Evolutionary conservation across 805 yeast species (phyloP).

Genomic region (Ogataea angusta): DNA sequence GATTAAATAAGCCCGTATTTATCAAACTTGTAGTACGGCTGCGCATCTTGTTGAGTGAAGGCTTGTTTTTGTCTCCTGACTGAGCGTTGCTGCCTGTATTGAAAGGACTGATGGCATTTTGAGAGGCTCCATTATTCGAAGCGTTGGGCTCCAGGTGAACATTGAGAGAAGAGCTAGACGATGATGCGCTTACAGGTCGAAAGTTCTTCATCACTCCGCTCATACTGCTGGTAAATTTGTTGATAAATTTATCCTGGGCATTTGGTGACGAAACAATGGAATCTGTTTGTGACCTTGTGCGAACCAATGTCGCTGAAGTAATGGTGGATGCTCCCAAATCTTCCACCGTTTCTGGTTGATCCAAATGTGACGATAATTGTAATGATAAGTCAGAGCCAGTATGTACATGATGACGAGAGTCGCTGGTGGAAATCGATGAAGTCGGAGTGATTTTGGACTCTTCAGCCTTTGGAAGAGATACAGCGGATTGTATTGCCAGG

Average conservation of each 20-base stretch:
- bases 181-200: slow-evolving; percentile 32
- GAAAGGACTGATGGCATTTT: slow-evolving; percentile 3
- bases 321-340: slow-evolving; percentile 11
- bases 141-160: slow-evolving; percentile 11
- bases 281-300: slow-evolving; percentile 11
- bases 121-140: not conserved
- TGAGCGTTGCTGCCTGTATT: not conserved
- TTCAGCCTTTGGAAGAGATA: slow-evolving; percentile 7
- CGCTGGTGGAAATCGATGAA: slow-evolving; percentile 29
- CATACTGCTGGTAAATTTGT: slow-evolving; percentile 31
- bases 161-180: slow-evolving; percentile 32
- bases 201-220: slow-evolving; percentile 36
- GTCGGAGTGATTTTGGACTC: slow-evolving; percentile 29
- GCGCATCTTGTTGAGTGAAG: slow-evolving; percentile 19
- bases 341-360: slow-evolving; percentile 3
- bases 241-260: slow-evolving; percentile 27
- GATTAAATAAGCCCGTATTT: slow-evolving; percentile 11
- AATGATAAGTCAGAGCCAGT: slow-evolving; percentile 12
- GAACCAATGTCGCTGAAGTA: slow-evolving; percentile 9
- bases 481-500: slow-evolving; percentile 19
- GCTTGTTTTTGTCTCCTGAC: not conserved
- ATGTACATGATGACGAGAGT: slow-evolving; percentile 11
- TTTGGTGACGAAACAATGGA: slow-evolving; percentile 15
- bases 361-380: slow-evolving; percentile 6
- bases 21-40: slow-evolving; percentile 34